Evolutionary conservation across 148 eudicot genomes (phyloP).

Genomic region (Diospyros lotus): DNA sequence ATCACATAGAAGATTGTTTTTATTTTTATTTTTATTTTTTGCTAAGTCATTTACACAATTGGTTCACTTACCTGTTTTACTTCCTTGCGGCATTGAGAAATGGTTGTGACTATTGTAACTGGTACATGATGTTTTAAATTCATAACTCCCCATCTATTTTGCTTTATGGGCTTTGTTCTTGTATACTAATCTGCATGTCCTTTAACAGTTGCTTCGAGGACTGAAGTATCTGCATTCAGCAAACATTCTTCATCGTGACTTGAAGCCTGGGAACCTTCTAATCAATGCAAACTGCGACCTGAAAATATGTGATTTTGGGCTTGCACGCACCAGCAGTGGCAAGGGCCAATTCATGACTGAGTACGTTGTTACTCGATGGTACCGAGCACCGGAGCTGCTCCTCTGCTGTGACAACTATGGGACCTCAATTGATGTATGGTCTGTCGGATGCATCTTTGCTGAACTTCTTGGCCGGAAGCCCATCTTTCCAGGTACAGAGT

Average conservation of each 20-base stretch:
- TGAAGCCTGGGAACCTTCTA: slow-evolving; percentile 79
- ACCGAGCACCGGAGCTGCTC: slow-evolving; percentile 74
- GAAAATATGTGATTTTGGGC: slow-evolving; percentile 80
- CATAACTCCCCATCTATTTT: background rate
- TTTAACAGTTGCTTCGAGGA: slow-evolving; percentile 66
- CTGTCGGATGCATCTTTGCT: slow-evolving; percentile 76
- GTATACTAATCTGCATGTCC: slow-evolving; percentile 8
- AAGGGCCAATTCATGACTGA: slow-evolving; percentile 80
- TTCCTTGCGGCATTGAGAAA: too few species aligned
- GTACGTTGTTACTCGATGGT: slow-evolving; percentile 86
- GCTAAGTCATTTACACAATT: too few species aligned
- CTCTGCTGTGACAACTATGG: slow-evolving; percentile 81
- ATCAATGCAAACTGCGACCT: slow-evolving; percentile 81
- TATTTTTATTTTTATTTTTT: too few species aligned
- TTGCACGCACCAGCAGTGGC: slow-evolving; percentile 71
- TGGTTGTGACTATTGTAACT: background rate
- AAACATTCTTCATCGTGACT: slow-evolving; percentile 78
- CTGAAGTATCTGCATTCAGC: slow-evolving; percentile 82
- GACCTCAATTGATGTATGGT: slow-evolving; percentile 66
- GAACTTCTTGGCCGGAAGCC: slow-evolving; percentile 80
- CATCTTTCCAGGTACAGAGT: slow-evolving; percentile 65
- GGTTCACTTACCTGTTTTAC: too few species aligned
- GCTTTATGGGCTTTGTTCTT: background rate
- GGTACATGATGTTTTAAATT: background rate
- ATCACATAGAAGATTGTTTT: too few species aligned